Evolutionary conservation across 164 flowering plant genomes (phyloP), one percentile per base, ranked within the genome.

Genomic region (Aristolochia fimbriata): DNA sequence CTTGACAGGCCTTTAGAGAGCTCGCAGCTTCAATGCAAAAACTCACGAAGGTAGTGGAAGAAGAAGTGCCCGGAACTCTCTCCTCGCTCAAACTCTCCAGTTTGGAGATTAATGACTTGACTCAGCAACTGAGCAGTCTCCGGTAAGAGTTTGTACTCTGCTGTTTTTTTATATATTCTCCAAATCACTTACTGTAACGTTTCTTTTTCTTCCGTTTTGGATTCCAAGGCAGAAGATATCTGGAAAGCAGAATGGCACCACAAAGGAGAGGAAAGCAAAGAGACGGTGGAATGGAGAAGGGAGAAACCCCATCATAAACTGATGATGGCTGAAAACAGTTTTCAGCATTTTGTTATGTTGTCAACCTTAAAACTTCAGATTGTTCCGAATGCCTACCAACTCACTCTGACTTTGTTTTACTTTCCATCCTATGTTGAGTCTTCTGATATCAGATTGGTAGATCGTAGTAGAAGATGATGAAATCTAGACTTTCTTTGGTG

Each of bases 51-150:
- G 75, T 72, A 17, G 70, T 57, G 27, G 65, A 61, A n/a, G 72
- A 72, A 62, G 75, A 72, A 52, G 67, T 72, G 50, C 75, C 72
- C 8, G 75, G 72, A 55, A 68, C 75, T 43, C 65, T 72, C 54
- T 68, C 58, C 50, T 72, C 75, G 14, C 69, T 72, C 14, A 68
- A 72, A 58, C 72, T 72, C 56, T 68, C 75, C 62, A 58, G 72
- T 31, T 15, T 68, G 66, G 75, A 72, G 69, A 72, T 72, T 24
- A 72, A 58, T 58, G 75, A 72, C 58, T 68, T 72, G 60, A 72
- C 69, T 31, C 63, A 53, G 45, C 72, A 62, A 48, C 69, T 72
- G 1, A 69, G 69, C 61, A 62, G 33, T 49, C 62, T 72, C 60
- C 58, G 67, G 75, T 68, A 54, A 27, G 15, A 59, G 30, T 48